Conservation (phyloP, 1,284 basidiomycete species). For the Wolfiporia cocos region DNA sequence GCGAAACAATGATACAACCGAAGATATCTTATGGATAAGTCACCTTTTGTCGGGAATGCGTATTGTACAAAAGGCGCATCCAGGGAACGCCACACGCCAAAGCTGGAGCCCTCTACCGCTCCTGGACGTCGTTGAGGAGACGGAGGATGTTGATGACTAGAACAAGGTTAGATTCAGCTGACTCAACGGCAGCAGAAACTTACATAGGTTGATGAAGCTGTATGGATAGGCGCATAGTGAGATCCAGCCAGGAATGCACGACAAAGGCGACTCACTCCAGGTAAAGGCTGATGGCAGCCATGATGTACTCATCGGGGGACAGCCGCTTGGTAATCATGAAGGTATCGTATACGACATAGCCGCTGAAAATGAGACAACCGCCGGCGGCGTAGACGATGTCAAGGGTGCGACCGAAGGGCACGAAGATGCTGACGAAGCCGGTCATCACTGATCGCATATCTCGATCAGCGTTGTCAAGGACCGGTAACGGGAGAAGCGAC, state of each 20-base stretch:
- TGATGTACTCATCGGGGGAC: slow-evolving; percentile 84
- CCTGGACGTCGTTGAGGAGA: slow-evolving; percentile 22
- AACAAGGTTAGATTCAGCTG: slow-evolving; percentile 1
- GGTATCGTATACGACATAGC: slow-evolving; percentile 83
- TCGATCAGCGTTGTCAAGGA: not conserved
- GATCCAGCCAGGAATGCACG: too few species aligned
- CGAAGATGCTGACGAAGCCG: slow-evolving; percentile 71
- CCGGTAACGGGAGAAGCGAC: slow-evolving; percentile 16
- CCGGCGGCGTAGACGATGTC: slow-evolving; percentile 75
- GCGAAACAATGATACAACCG: too few species aligned
- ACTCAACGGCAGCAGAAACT: slow-evolving; percentile 6
- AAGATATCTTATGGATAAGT: too few species aligned
- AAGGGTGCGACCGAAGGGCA: slow-evolving; percentile 73
- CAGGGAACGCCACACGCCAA: too few species aligned
- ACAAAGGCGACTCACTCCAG: slow-evolving; percentile 56
- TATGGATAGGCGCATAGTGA: slow-evolving; percentile 15
- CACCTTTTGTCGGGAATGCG: too few species aligned
- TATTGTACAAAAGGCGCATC: too few species aligned
- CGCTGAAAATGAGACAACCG: slow-evolving; percentile 81
- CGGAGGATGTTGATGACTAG: slow-evolving; percentile 29
- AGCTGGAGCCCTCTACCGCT: too few species aligned
- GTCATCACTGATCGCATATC: slow-evolving; percentile 50
- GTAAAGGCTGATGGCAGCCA: slow-evolving; percentile 83
- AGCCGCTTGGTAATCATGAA: slow-evolving; percentile 76
- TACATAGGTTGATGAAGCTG: slow-evolving; percentile 30